Evolutionary conservation across 805 yeast genomes (phyloP).

Genomic region (Starmerella powellii): DNA sequence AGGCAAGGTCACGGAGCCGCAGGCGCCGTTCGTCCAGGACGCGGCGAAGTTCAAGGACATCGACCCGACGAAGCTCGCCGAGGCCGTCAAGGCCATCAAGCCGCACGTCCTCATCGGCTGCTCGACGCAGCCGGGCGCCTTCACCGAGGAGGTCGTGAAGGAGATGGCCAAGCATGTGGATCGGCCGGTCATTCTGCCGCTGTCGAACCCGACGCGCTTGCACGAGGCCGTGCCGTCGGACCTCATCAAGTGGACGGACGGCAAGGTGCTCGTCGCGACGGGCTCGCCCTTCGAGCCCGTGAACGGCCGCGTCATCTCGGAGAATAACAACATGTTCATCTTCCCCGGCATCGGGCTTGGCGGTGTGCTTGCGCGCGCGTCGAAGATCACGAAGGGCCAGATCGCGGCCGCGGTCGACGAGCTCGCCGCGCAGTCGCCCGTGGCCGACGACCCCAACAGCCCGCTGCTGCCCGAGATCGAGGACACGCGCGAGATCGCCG

Average conservation of each 20-base stretch:
- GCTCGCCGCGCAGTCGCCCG: constrained; percentile 74
- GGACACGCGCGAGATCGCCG: constrained; percentile 76
- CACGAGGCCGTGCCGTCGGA: constrained; percentile 92
- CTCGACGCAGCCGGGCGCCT: constrained; percentile 92
- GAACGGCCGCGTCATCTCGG: constrained; percentile 77
- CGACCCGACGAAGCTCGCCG: constrained; percentile 54
- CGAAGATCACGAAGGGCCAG: constrained; percentile 74
- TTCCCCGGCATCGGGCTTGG: constrained; percentile 98
- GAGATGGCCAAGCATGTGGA: constrained; percentile 81
- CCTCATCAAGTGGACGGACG: constrained; percentile 82
- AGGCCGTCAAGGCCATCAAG: constrained; percentile 46
- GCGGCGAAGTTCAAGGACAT: constrained; percentile 63
- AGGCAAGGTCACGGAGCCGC: constrained; percentile 49
- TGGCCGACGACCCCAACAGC: constrained; percentile 51
- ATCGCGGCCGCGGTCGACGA: constrained; percentile 92
- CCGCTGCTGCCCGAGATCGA: constrained; percentile 82
- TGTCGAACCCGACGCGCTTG: constrained; percentile 88
- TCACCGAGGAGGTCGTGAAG: constrained; percentile 69
- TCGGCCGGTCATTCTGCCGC: constrained; percentile 88
- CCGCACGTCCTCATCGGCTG: constrained; percentile 92
- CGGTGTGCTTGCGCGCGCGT: constrained; percentile 77
- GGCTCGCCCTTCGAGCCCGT: constrained; percentile 99
- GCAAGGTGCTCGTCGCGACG: constrained; percentile 84
- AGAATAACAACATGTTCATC: constrained; percentile 91
- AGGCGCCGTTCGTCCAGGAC: constrained; percentile 60